Evolutionary conservation across 345 rosid genomes (phyloP).

Genomic region (Camelina neglecta): DNA sequence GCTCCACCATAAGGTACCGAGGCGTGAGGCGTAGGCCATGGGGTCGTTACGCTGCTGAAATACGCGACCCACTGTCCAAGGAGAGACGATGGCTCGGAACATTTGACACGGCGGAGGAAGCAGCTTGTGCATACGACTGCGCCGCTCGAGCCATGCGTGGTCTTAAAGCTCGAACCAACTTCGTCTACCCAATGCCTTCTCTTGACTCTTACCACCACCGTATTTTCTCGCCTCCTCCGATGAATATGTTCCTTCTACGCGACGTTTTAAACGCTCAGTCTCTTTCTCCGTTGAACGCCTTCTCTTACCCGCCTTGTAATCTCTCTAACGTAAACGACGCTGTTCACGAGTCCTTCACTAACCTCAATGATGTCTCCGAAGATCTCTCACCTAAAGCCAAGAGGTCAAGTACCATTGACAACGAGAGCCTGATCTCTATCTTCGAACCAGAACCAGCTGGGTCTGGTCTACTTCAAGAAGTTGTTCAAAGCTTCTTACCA

Average conservation of each 20-base stretch:
- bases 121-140: slow-evolving; percentile 91
- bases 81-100: slow-evolving; percentile 98
- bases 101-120: slow-evolving; percentile 97
- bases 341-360: slow-evolving; percentile 26
- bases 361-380: slow-evolving; percentile 22
- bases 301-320: slow-evolving; percentile 21
- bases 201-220: slow-evolving; percentile 42
- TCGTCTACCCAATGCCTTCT: slow-evolving; percentile 62
- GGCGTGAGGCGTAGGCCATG: slow-evolving; percentile 96
- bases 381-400: slow-evolving; percentile 42
- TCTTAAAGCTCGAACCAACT: slow-evolving; percentile 89
- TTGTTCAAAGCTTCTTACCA: slow-evolving; percentile 73
- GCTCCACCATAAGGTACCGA: slow-evolving; percentile 75
- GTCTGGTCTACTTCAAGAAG: slow-evolving; percentile 86
- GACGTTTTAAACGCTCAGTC: slow-evolving; percentile 56
- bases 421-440: slow-evolving; percentile 45
- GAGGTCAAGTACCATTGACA: slow-evolving; percentile 38
- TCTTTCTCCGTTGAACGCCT: slow-evolving; percentile 21
- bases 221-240: slow-evolving; percentile 46
- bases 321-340: slow-evolving; percentile 31
- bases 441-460: slow-evolving; percentile 64
- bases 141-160: slow-evolving; percentile 98
- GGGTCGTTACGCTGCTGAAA: slow-evolving; percentile 99
- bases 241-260: slow-evolving; percentile 64
- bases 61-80: slow-evolving; percentile 88